These are phyloP conservation scores for Litchi chinensis DNA, from an alignment of 345 rosid genomes.

Conservation along the genomic window DNA sequence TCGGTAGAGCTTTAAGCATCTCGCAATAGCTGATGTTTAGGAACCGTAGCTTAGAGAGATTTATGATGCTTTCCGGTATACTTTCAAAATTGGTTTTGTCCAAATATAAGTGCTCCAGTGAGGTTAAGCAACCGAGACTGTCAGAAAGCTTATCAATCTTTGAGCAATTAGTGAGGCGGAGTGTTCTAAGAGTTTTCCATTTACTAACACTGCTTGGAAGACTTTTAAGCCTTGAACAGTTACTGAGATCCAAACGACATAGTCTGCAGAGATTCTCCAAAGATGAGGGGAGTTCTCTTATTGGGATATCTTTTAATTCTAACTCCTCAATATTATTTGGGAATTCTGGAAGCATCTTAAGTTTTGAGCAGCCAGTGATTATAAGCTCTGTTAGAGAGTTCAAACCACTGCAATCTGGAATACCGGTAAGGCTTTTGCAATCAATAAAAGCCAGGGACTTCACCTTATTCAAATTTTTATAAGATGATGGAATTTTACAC, in stretches of 20 bases:
- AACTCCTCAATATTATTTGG: too few species aligned
- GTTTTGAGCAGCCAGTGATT: too few species aligned
- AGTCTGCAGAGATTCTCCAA: too few species aligned
- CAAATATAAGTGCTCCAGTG: background rate
- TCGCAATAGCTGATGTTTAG: background rate
- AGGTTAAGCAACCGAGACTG: background rate
- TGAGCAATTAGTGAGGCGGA: too few species aligned
- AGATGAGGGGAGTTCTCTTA: too few species aligned
- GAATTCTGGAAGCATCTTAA: too few species aligned
- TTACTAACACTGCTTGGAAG: background rate
- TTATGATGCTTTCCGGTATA: background rate
- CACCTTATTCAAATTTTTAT: slow-evolving; percentile 22
- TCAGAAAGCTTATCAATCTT: background rate
- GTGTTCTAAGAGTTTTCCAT: too few species aligned
- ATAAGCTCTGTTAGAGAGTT: too few species aligned
- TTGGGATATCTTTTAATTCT: too few species aligned
- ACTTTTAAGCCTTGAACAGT: background rate
- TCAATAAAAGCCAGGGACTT: slow-evolving; percentile 20
- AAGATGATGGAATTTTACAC: slow-evolving; percentile 18
- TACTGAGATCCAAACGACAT: slow-evolving; percentile 4
- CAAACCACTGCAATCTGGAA: slow-evolving; percentile 27
- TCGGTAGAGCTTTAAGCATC: background rate
- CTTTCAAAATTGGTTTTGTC: background rate
- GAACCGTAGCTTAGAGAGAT: background rate
- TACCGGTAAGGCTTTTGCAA: slow-evolving; percentile 26